Conservation (phyloP, 164 flowering plant species). For the Dillenia suffruticosa region DNA sequence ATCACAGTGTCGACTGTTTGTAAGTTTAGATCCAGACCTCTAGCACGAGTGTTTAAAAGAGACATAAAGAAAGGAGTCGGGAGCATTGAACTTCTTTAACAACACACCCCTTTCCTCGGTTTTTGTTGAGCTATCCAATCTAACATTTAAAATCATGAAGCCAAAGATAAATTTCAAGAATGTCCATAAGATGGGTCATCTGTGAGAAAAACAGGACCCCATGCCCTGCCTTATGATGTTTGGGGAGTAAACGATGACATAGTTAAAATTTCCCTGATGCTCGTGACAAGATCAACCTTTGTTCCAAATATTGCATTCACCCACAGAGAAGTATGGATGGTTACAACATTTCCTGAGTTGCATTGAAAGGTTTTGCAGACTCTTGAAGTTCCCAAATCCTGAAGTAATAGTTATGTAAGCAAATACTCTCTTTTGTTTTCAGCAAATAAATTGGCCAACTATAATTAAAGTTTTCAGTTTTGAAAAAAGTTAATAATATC, state of each 20-base stretch:
- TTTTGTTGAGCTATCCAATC: slow-evolving; percentile 92
- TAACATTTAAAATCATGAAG: slow-evolving; percentile 60
- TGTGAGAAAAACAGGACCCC: slow-evolving; percentile 93
- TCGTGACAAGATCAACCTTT: slow-evolving; percentile 69
- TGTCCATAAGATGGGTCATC: slow-evolving; percentile 88
- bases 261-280: slow-evolving; percentile 98
- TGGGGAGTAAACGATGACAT: slow-evolving; percentile 94
- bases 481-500: too few species aligned
- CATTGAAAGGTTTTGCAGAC: slow-evolving; percentile 87
- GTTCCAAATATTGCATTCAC: slow-evolving; percentile 64
- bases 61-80: slow-evolving; percentile 90
- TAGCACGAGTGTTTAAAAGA: slow-evolving; percentile 95
- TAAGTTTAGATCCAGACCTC: slow-evolving; percentile 92
- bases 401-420: slow-evolving; percentile 7
- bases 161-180: slow-evolving; percentile 75
- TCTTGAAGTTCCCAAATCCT: slow-evolving; percentile 86
- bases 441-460: background rate
- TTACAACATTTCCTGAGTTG: slow-evolving; percentile 98
- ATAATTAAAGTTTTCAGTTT: too few species aligned
- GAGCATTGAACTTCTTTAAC: slow-evolving; percentile 81
- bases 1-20: slow-evolving; percentile 97
- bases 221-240: slow-evolving; percentile 78
- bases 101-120: slow-evolving; percentile 83
- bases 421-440: background rate
- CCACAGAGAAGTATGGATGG: slow-evolving; percentile 89